A percentile compares a stretch with the other conserved stretches of the same genome.
Conservation (phyloP, 208 protist genomes). For the Acanthamoeba sp. region DNA sequence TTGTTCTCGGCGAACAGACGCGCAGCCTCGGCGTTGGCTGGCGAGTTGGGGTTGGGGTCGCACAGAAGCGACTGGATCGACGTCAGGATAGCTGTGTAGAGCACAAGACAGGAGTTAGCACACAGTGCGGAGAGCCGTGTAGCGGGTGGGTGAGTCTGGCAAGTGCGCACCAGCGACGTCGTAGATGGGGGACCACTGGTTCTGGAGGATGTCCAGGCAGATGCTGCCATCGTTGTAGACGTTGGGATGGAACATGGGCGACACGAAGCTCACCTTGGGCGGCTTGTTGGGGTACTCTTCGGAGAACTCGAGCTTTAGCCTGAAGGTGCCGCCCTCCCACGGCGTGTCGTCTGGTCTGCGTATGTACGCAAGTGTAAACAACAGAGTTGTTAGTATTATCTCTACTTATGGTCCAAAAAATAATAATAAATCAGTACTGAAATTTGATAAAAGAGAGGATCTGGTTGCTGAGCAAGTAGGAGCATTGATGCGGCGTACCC, state of each 20-base stretch:
- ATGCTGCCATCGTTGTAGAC: constrained; percentile 98
- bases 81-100: constrained; percentile 95
- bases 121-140: not conserved
- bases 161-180: constrained; percentile 93
- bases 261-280: constrained; percentile 98
- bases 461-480: too few relatives aligned
- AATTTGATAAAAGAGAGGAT: too few relatives aligned
- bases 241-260: constrained; percentile 99
- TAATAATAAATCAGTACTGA: constrained; percentile 35
- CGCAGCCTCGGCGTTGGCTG: constrained; percentile 99
- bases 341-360: constrained; percentile 92
- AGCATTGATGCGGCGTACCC: constrained; percentile 82
- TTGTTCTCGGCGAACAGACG: constrained; percentile 96
- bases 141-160: not conserved
- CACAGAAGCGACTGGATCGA: constrained; percentile 99
- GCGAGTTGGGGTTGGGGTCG: constrained; percentile 99
- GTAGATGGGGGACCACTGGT: constrained; percentile 98
- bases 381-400: not conserved
- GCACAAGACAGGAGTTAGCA: not conserved
- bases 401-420: not conserved
- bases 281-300: constrained; percentile 98
- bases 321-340: constrained; percentile 95
- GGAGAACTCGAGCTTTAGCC: constrained; percentile 93
- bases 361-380: not conserved
- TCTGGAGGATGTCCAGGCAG: constrained; percentile 99